A percentile compares a stretch with the other conserved stretches of the same genome.
These are phyloP conservation scores for Parafenestella ontariensis DNA, from an alignment of 2,329 filamentous ascomycete genomes.

Conservation along the genomic window DNA sequence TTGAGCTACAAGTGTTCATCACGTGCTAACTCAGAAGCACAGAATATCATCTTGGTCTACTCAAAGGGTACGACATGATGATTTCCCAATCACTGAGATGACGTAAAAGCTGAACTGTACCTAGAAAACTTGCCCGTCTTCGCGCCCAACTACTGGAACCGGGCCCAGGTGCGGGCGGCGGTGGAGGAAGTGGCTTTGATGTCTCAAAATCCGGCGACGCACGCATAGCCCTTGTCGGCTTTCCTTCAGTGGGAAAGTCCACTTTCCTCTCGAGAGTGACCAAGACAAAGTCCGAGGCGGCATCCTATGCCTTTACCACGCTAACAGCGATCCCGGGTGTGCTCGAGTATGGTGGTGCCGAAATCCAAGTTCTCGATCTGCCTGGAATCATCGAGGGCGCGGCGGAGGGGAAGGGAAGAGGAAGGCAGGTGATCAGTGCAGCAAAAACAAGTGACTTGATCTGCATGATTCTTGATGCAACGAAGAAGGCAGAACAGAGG, in stretches of 20 bases:
- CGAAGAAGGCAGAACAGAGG: constrained; percentile 93
- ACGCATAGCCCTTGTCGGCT: constrained; percentile 96
- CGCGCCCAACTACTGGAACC: constrained; percentile 95
- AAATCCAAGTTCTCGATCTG: constrained; percentile 97
- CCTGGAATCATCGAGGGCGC: constrained; percentile 98
- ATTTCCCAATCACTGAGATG: background rate
- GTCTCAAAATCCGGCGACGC: constrained; percentile 97
- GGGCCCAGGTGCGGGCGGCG: constrained; percentile 76
- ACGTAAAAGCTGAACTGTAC: background rate
- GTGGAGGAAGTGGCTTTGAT: constrained; percentile 80
- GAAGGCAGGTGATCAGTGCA: constrained; percentile 94
- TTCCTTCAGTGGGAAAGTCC: constrained; percentile 97
- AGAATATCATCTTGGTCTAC: constrained; percentile 98
- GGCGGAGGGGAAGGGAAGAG: constrained; percentile 92
- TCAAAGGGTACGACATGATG: constrained; percentile 76
- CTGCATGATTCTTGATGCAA: constrained; percentile 95
- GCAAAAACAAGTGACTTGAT: constrained; percentile 98
- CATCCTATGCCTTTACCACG: constrained; percentile 96
- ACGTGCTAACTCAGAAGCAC: constrained; percentile 47
- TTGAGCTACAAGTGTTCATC: constrained; percentile 18
- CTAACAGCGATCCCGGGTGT: constrained; percentile 97
- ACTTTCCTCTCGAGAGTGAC: constrained; percentile 99
- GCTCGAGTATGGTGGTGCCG: constrained; percentile 94
- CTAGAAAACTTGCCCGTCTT: constrained; percentile 91
- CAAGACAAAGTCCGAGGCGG: constrained; percentile 95